Evolutionary conservation across 345 rosid species (phyloP), one percentile per base, ranked within the genome.

Genomic region (Rhodamnia argentea): DNA sequence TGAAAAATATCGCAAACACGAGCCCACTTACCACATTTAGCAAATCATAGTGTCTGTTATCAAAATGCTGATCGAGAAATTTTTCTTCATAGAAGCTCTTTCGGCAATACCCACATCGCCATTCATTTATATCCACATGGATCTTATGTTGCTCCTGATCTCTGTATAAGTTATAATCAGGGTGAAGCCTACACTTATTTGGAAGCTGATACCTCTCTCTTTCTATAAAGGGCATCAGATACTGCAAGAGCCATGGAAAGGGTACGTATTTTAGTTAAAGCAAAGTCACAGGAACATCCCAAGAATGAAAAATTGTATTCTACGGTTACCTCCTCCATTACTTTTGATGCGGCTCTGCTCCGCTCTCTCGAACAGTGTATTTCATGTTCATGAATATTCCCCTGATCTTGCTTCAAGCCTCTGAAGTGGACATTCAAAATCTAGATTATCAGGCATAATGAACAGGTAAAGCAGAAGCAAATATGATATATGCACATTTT

Each of bases 281-380:
- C 16, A 23, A 2, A 74, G 51, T 86, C 87, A 84, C 85, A 84
- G 76, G 84, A 75, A n/a, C 50, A 37, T 70, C 26, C 70, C 15
- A 16, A 9, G 60, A 23, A 40, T 52, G 14, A 26, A 64, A 40
- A 37, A 22, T 84, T 57, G 27, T 56, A 52, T 74, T 84, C 40
- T 60, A 18, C 83, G 11, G 44, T 56, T 85, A 95, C 98, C 92
- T 93, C 93, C 59, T 93, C 88, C 62, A 95, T 88, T 51, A 90
- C 78, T 83, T 89, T 86, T 91, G 94, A 91, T 29, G 96, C 98
- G 62, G 92, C 91, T 87, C 93, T 92, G 85, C 96, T 94, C 83
- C 96, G 90, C 88, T 94, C 95, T 88, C 96, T 91, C 14, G 95
- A 95, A 89, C 98, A 95, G 87, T 94, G 95, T 58, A 93, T 85